Conservation (phyloP, 129 eudicot species). For the Flaveria brownii region DNA sequence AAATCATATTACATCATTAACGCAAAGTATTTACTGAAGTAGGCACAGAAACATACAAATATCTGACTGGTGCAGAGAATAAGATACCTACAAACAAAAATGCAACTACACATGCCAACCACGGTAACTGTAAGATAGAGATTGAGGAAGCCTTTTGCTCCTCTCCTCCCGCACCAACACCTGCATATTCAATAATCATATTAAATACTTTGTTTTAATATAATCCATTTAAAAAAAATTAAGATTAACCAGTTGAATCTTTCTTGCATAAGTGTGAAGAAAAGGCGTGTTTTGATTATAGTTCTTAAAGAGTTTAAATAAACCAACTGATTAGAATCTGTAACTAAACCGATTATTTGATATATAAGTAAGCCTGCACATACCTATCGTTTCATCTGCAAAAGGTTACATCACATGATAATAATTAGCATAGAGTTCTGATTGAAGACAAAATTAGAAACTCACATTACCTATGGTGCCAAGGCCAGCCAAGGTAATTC, state of each 20-base stretch:
- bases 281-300: neutral
- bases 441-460: conserved; percentile 22
- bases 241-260: neutral
- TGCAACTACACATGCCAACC: conserved; percentile 83
- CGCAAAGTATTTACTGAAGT: neutral
- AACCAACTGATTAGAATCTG: conserved; percentile 14
- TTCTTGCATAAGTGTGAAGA: conserved; percentile 8
- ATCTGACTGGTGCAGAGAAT: conserved; percentile 48
- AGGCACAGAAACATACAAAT: neutral
- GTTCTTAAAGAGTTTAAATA: neutral
- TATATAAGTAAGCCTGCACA: neutral
- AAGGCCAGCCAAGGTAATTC: conserved; percentile 80
- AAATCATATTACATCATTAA: neutral
- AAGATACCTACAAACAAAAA: conserved; percentile 99
- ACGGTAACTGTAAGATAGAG: conserved; percentile 71
- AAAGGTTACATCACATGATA: conserved; percentile 10
- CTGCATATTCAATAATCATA: conserved; percentile 42
- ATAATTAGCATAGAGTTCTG: neutral
- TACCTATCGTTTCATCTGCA: conserved; percentile 23
- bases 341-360: neutral
- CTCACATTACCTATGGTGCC: conserved; percentile 99
- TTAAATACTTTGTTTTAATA: neutral
- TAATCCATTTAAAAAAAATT: neutral
- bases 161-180: conserved; percentile 99
- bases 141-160: conserved; percentile 80